Evolutionary conservation across 164 flowering plant genomes (phyloP), one percentile per base, ranked within the genome.

Genomic region (Warburgia ugandensis): DNA sequence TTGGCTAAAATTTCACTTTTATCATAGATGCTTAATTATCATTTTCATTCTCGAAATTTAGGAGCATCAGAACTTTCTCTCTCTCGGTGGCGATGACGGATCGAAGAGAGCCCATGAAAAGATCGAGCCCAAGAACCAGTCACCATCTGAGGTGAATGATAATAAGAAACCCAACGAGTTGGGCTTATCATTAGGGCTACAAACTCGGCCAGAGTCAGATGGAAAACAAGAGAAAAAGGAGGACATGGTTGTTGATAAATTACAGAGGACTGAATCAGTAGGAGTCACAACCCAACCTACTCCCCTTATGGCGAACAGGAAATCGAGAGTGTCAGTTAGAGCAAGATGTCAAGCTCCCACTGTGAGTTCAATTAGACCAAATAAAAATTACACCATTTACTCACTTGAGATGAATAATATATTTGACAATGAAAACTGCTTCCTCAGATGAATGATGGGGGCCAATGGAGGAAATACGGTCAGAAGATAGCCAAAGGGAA

Each of bases 381-480:
- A 26, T 26, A 16, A 10, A 16, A 17, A 20, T n/a, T n/a, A n/a
- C n/a, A n/a, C n/a, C n/a, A n/a, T n/a, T n/a, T n/a, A n/a, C n/a
- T n/a, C n/a, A n/a, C n/a, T n/a, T n/a, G n/a, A n/a, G n/a, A n/a
- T n/a, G n/a, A n/a, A n/a, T n/a, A n/a, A n/a, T n/a, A n/a, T n/a
- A n/a, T n/a, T n/a, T n/a, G n/a, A n/a, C n/a, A n/a, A n/a, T n/a
- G n/a, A n/a, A n/a, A n/a, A n/a, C n/a, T n/a, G n/a, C n/a, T n/a
- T n/a, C n/a, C n/a, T n/a, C 43, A 77, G 89, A 77, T 82, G 81
- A 77, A 75, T 48, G 90, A 83, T 71, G 90, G 90, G 2, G 79
- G 86, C 40, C 90, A 83, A 73, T 83, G 90, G 90, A 76, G 90
- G 39, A 83, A 83, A 65, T 83, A 83, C 55, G 90, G 90, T 5